Conservation (phyloP, 225 moss, liverwort and hornwort genomes). For the Rhytidiadelphus loreus region DNA sequence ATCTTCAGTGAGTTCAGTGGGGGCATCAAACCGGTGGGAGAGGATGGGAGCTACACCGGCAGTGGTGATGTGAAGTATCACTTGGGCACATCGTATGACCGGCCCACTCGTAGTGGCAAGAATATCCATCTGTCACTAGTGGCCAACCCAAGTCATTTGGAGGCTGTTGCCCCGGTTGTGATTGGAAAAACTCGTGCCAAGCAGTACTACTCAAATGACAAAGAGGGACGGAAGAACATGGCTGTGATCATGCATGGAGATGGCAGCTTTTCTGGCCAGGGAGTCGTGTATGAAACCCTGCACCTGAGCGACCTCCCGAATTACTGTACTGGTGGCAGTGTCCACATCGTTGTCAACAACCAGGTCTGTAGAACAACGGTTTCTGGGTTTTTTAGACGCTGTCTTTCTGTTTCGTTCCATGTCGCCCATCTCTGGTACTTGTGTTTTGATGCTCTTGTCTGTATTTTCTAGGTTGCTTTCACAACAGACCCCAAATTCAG, state of each 20-base stretch:
- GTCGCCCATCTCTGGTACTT: not conserved
- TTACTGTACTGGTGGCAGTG: constrained; percentile 76
- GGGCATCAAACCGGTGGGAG: constrained; percentile 73
- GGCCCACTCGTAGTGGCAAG: constrained; percentile 81
- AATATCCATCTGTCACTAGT: constrained; percentile 81
- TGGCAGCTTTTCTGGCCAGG: constrained; percentile 88
- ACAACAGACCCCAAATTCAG: constrained; percentile 92
- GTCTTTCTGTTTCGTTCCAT: not conserved
- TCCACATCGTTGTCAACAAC: constrained; percentile 88
- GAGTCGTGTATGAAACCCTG: constrained; percentile 85
- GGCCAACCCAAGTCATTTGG: constrained; percentile 91
- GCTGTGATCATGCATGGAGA: constrained; percentile 75
- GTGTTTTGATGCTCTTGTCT: not conserved
- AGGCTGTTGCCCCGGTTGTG: constrained; percentile 79
- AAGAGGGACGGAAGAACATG: constrained; percentile 60
- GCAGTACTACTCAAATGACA: constrained; percentile 74
- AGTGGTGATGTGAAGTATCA: constrained; percentile 94
- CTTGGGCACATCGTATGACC: constrained; percentile 85
- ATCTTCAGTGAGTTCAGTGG: constrained; percentile 89
- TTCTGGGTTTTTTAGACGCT: not conserved
- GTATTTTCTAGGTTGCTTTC: constrained; percentile 62
- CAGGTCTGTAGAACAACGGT: constrained; percentile 14
- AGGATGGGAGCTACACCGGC: constrained; percentile 63
- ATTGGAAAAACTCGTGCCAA: constrained; percentile 87
- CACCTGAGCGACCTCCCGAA: constrained; percentile 86